Evolutionary conservation across 1,139 yeast genomes (phyloP).

Genomic region (Yueomyces sp.): DNA sequence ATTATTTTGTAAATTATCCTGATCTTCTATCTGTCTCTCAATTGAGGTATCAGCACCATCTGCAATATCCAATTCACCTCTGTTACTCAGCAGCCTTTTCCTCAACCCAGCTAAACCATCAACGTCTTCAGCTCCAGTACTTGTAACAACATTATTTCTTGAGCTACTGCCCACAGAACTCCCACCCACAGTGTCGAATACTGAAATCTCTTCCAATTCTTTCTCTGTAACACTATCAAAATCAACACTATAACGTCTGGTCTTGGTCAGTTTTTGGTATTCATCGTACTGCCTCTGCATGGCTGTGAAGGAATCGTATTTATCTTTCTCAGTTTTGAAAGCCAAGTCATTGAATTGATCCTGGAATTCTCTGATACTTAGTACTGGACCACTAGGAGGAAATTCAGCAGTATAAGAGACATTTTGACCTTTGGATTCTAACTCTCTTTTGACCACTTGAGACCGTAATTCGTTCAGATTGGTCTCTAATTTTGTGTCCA

Average conservation of each 20-base stretch:
- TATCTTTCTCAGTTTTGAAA: slow-evolving; percentile 4
- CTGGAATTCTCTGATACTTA: slow-evolving; percentile 5
- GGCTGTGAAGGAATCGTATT: slow-evolving; percentile 2
- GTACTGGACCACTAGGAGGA: neutral
- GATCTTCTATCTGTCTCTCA: slow-evolving; percentile 25
- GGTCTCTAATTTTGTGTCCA: slow-evolving; percentile 9
- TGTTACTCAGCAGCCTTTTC: slow-evolving; percentile 20
- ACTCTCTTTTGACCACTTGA: slow-evolving; percentile 1
- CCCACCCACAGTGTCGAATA: neutral
- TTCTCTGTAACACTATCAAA: slow-evolving; percentile 13
- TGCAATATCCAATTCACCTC: slow-evolving; percentile 1
- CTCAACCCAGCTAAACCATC: slow-evolving; percentile 22
- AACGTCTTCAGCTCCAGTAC: slow-evolving; percentile 6
- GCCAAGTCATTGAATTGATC: slow-evolving; percentile 5
- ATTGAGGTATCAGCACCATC: slow-evolving; percentile 10
- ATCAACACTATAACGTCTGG: slow-evolving; percentile 20
- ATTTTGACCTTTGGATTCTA: neutral
- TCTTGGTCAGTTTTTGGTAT: slow-evolving; percentile 9
- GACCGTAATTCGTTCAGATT: slow-evolving; percentile 8
- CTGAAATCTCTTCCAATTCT: slow-evolving; percentile 1
- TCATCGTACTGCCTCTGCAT: slow-evolving; percentile 8
- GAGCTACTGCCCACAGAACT: neutral
- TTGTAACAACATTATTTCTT: neutral
- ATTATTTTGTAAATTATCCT: slow-evolving; percentile 27
- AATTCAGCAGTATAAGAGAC: neutral